Percentiles rank a stretch among this genome's conserved stretches.
Evolutionary conservation across 2,329 filamentous ascomycete species (phyloP).

Genomic region (Colletotrichum lupini): DNA sequence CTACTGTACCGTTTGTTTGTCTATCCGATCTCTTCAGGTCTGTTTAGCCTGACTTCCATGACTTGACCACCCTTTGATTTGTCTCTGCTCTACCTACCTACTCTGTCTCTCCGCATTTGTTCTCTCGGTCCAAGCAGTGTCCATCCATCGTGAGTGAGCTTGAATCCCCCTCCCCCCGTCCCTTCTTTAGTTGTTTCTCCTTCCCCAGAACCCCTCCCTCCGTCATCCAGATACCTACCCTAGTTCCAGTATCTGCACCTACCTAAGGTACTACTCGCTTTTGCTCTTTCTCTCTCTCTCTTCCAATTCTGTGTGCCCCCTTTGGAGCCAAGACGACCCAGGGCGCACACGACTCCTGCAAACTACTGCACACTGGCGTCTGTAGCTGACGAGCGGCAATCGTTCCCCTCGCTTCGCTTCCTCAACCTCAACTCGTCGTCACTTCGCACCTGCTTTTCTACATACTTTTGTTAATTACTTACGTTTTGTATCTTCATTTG

Average conservation of each 20-base stretch:
- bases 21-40: not conserved
- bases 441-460: conserved; percentile 7
- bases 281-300: not conserved
- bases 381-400: conserved; percentile 11
- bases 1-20: no score
- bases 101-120: not conserved
- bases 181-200: not conserved
- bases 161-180: not conserved
- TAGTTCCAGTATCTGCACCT: not conserved
- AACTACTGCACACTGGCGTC: conserved; percentile 4
- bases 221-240: not conserved
- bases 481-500: not conserved
- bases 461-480: not conserved
- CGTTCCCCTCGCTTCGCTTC: not conserved
- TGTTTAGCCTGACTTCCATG: no score
- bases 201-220: not conserved
- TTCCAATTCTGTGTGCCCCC: no score
- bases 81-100: no score
- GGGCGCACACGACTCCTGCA: conserved; percentile 1
- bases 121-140: not conserved
- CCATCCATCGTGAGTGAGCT: no score
- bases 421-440: not conserved
- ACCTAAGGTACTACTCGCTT: no score
- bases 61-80: not conserved
- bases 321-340: not conserved